A percentile compares a stretch with the other conserved stretches of the same genome.
Conservation (phyloP, 805 yeast genomes). For the Saturnispora sekii region DNA sequence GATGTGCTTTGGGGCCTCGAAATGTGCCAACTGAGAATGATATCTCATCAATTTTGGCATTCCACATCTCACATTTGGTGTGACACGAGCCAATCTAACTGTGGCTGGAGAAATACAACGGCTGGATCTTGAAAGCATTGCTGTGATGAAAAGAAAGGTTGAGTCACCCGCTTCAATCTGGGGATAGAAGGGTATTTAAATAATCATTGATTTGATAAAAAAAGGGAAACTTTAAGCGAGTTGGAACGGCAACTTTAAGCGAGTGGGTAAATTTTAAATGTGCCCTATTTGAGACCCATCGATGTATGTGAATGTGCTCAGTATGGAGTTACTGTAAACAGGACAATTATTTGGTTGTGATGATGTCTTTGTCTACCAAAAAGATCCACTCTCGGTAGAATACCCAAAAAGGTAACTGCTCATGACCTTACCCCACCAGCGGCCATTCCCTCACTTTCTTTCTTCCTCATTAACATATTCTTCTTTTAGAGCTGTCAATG, state of each 20-base stretch:
- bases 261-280: not conserved
- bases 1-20: constrained; percentile 48
- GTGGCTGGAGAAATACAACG: not conserved
- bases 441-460: constrained; percentile 1
- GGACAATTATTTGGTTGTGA: no score
- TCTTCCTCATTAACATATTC: not conserved
- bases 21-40: constrained; percentile 43
- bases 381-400: not conserved
- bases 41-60: not conserved
- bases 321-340: no score
- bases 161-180: not conserved
- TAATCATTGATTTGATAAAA: not conserved
- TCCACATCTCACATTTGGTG: not conserved
- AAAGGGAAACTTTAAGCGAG: constrained; percentile 1
- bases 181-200: constrained; percentile 4
- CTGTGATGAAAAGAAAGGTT: not conserved
- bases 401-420: not conserved
- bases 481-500: not conserved
- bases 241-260: constrained; percentile 1
- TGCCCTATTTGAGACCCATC: not conserved
- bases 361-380: no score
- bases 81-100: not conserved
- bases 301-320: no score
- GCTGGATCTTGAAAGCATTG: constrained; percentile 6
- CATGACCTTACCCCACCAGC: not conserved